Evolutionary conservation across 495 filamentous ascomycete genomes (phyloP), one percentile per base, ranked within the genome.

Genomic region (Xylaria acuta): DNA sequence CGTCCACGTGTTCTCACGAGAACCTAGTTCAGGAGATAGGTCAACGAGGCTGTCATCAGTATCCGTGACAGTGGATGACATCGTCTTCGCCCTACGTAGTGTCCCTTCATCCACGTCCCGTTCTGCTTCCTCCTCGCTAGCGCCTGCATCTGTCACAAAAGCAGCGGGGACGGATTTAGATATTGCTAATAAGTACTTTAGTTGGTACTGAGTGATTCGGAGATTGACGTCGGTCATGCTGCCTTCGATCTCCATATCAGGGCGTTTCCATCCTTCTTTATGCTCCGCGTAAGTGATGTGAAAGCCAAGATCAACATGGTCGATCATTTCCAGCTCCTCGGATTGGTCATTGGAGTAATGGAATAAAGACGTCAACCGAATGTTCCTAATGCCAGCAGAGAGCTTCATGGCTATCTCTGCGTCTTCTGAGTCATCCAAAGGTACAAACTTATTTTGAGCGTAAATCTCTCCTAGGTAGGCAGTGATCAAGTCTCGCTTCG

Each of bases 391-490:
- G 38, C 96, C 96, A 58, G 95, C 91, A 11, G 92, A 91, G 38
- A 99, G 88, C 78, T 97, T 92, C 86, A 97, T 99, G 32, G 92
- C 93, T 76, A 93, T 90, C 27, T 90, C 84, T 5, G 92, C 88
- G 41, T 85, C 77, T 65, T 92, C 87, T 2, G 88, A 87, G 67
- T 95, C 92, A 70, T 94, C 91, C 58, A 97, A 83, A 0, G 93
- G 91, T 12, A 91, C 89, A 75, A 99, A 98, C 58, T 89, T 91
- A 77, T 99, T 98, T 82, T 94, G 94, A 5, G 92, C 94, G 81
- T 98, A 99, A 30, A 99, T 97, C 80, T 99, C 96, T 80, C 96
- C 96, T 20, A 99, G 86, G 76, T 97, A 95, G 8, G 95, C 96
- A 3, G 94, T 98, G 51, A 98, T 82, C 18, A 93, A 85, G 82